Base-by-base conservation (phyloP, 768 basidiomycete species). In the Trametes meyenii region DNA sequence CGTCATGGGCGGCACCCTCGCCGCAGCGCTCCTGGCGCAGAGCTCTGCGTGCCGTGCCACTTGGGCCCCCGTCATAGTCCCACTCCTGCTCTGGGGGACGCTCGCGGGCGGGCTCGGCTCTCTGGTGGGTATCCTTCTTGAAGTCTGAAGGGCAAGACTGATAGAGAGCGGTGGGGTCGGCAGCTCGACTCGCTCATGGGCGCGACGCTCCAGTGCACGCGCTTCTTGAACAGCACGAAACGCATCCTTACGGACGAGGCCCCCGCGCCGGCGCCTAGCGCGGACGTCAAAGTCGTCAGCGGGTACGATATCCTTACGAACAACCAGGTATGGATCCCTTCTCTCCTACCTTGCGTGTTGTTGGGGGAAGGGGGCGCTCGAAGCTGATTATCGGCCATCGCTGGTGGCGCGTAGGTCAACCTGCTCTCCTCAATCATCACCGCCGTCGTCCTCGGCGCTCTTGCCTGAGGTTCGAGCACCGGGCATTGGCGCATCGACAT, bases 141-240 rank as follows among this genome's bases (percentile, higher is more conserved):
- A 59, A 3, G 14, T 49, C 3, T 14, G 16, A 46, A 11, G 14
- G 23, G 50, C 23, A 29, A 33, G 62, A 44, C 23, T 61, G 42
- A 55, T 29, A 5, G 10, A 45, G 10, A 21, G 7, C 29, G 44
- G n/a, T 21, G 40, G 14, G n/a, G 17, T 45, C n/a, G 24, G n/a
- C 71, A 92, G 90, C 73, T 94, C 51, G 96, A 98, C 71, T 94
- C 92, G 0, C 44, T 97, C 13, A 78, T 97, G 17, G 96, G 96
- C 2, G 94, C 95, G 5, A 94, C 91, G 5, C 71, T 96, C 0
- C 96, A 98, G 67, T 78, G 81, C 55, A 94, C 93, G 4, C 82
- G 86, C 26, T 96, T 87, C 74, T 88, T 88, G 5, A 75, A 75
- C 46, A 76, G 77, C 21, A 81, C 80, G 64, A 85, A 85, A 67